Conservation (phyloP, 495 filamentous ascomycete genomes). For the Platismatia glauca region DNA sequence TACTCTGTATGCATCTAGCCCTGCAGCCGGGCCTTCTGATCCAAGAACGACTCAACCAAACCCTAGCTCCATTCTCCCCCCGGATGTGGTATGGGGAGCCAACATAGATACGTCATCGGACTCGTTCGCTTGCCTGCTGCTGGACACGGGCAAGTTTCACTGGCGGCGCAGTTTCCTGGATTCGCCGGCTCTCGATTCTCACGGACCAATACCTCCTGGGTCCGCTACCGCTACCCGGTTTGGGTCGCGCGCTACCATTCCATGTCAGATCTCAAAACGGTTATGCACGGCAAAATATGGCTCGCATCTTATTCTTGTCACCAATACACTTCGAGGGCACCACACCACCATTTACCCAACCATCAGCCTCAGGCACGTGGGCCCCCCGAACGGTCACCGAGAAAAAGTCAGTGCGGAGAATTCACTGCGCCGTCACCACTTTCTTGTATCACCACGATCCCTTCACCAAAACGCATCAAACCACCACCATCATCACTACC, state of each 20-base stretch:
- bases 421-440: not conserved
- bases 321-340: constrained; percentile 3
- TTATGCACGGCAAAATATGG: constrained; percentile 12
- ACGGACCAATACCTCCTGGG: not conserved
- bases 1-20: not conserved
- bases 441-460: too few species aligned
- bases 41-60: not conserved
- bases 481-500: too few species aligned
- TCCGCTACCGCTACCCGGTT: not conserved
- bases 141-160: constrained; percentile 6
- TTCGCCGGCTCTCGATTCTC: not conserved
- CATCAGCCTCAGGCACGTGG: constrained; percentile 5
- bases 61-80: not conserved
- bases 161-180: not conserved
- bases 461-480: too few species aligned
- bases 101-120: not conserved
- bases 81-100: not conserved
- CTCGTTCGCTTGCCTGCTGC: constrained; percentile 3
- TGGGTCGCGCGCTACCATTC: not conserved
- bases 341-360: not conserved
- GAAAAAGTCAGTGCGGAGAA: not conserved
- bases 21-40: not conserved
- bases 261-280: constrained; percentile 5
- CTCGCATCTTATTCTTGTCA: not conserved
- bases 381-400: not conserved